These are phyloP conservation scores for Eucommia ulmoides DNA, from an alignment of 257 asterid genomes.

Conservation along the genomic window DNA sequence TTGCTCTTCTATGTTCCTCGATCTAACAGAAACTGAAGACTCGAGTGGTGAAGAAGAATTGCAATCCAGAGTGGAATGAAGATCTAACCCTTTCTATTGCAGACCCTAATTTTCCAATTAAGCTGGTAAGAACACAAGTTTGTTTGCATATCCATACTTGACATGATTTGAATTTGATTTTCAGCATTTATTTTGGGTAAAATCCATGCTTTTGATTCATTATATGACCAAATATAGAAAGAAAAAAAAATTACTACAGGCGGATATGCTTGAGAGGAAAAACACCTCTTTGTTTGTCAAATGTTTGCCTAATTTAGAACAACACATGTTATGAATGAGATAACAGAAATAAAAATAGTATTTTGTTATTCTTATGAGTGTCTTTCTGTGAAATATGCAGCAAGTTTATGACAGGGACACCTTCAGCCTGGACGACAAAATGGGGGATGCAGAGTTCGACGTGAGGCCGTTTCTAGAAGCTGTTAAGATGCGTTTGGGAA, in stretches of 20 bases:
- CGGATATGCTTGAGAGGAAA: too few relatives aligned
- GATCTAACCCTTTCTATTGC: constrained; percentile 48
- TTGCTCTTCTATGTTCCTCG: constrained; percentile 5
- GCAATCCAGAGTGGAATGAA: constrained; percentile 76
- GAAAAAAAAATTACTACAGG: too few relatives aligned
- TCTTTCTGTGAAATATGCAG: too few relatives aligned
- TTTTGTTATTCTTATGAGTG: too few relatives aligned
- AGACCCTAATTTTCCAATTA: constrained; percentile 49
- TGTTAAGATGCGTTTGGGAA: constrained; percentile 21
- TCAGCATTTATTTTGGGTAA: too few relatives aligned
- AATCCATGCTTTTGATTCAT: too few relatives aligned
- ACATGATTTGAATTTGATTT: too few relatives aligned
- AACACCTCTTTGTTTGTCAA: too few relatives aligned
- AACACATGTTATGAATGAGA: too few relatives aligned
- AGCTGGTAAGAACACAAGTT: constrained; percentile 28
- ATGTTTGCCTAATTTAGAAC: too few relatives aligned
- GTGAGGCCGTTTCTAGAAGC: constrained; percentile 28
- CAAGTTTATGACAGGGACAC: constrained; percentile 48
- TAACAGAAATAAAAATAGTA: too few relatives aligned
- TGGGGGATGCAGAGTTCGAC: constrained; percentile 78
- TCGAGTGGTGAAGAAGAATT: constrained; percentile 53
- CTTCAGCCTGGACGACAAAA: constrained; percentile 56
- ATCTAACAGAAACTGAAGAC: constrained; percentile 66
- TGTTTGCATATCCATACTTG: not conserved
- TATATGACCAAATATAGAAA: too few relatives aligned